Evolutionary conservation across 495 filamentous ascomycete genomes (phyloP).

Genomic region (Podospora anserina): DNA sequence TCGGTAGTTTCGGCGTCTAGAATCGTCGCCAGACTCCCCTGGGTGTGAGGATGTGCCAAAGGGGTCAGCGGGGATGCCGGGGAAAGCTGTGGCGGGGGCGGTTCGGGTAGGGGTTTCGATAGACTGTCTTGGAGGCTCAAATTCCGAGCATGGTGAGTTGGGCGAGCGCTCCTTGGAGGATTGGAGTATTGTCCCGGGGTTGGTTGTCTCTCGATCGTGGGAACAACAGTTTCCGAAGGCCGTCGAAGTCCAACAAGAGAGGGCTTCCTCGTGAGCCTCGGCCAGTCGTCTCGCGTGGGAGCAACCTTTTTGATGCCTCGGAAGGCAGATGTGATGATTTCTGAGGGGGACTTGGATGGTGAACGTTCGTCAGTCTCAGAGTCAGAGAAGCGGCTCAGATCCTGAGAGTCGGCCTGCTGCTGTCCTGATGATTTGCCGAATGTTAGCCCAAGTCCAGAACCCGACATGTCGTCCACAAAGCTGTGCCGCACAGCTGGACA

Average conservation of each 20-base stretch:
- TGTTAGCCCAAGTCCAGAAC: constrained; percentile 35
- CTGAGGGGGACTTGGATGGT: constrained; percentile 37
- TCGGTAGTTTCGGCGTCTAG: constrained; percentile 28
- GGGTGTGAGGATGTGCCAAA: constrained; percentile 18
- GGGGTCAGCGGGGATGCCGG: constrained; percentile 37
- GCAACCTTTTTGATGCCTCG: constrained; percentile 49
- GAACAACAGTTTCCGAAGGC: constrained; percentile 26
- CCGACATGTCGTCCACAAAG: constrained; percentile 27
- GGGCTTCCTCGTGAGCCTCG: constrained; percentile 30
- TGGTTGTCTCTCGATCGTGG: constrained; percentile 23
- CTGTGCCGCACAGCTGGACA: constrained; percentile 18
- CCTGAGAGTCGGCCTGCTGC: constrained; percentile 22
- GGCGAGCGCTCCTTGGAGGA: constrained; percentile 18
- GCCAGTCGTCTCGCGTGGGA: constrained; percentile 39
- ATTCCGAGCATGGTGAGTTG: constrained; percentile 45
- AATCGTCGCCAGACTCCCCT: constrained; percentile 29
- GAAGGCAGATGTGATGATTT: constrained; percentile 49
- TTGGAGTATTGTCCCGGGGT: constrained; percentile 28
- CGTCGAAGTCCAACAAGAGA: constrained; percentile 34
- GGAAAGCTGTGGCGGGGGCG: constrained; percentile 42
- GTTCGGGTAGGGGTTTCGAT: constrained; percentile 52
- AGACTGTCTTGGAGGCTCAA: constrained; percentile 50
- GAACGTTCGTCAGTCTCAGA: constrained; percentile 41
- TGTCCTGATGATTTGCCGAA: constrained; percentile 28
- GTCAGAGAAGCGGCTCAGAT: constrained; percentile 35